phyloP scores from a whole-genome alignment of 2,329 filamentous ascomycete species.

The Aureobasidium sp. region DNA sequence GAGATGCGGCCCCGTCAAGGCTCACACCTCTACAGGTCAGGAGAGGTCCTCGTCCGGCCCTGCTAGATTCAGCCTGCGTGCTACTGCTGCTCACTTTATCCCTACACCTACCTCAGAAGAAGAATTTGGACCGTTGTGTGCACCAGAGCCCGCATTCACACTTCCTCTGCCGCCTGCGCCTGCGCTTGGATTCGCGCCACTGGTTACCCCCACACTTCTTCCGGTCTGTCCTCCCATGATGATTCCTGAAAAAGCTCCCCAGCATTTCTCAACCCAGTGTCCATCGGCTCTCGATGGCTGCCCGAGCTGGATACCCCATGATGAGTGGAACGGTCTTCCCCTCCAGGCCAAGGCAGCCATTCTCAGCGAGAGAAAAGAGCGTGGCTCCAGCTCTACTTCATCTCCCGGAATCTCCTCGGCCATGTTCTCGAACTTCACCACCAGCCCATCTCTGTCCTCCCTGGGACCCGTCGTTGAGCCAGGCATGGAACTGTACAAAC shows the following conservation, averaged over 20 bases:
- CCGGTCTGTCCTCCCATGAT: background rate
- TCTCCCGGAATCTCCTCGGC: background rate
- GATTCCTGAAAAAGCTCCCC: background rate
- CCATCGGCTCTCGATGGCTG: background rate
- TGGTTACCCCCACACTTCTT: background rate
- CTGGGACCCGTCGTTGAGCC: background rate
- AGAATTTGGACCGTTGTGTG: background rate
- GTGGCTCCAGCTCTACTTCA: constrained; percentile 1
- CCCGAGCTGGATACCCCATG: background rate
- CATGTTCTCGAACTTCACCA: background rate
- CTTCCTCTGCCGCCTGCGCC: background rate
- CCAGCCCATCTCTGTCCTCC: background rate
- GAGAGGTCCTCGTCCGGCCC: background rate
- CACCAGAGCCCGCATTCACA: background rate
- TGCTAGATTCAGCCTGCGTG: constrained; percentile 12
- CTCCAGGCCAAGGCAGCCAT: background rate
- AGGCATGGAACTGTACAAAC: background rate
- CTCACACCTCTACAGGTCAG: background rate
- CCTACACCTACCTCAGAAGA: background rate
- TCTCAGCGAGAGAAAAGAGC: background rate
- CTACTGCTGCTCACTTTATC: constrained; percentile 13
- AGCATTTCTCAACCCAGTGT: background rate
- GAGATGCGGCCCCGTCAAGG: background rate
- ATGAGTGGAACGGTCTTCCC: background rate
- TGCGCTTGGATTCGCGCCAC: background rate